Evolutionary conservation across 345 rosid species (phyloP).

Genomic region (Eucalyptus leucophloia): DNA sequence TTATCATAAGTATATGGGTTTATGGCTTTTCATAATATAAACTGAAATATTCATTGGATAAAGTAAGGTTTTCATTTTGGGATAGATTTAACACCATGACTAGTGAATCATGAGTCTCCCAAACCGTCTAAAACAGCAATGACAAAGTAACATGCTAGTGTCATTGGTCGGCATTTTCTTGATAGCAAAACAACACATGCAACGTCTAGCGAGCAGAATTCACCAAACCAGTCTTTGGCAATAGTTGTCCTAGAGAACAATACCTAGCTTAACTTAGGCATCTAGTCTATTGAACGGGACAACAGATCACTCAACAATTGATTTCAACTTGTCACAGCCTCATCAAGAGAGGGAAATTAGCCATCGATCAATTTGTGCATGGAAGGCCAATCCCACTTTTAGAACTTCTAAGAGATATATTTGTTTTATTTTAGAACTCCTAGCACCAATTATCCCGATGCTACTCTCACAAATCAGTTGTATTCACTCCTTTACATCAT

Average conservation of each 20-base stretch:
- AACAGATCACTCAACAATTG: too few species aligned
- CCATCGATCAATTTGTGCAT: neutral
- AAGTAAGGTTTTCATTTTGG: neutral
- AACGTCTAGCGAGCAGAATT: too few species aligned
- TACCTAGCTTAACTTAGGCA: too few species aligned
- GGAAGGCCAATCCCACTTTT: neutral
- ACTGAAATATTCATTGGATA: neutral
- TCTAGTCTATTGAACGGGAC: fast-evolving
- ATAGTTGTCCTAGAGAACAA: too few species aligned
- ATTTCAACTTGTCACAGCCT: neutral
- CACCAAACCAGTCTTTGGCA: too few species aligned
- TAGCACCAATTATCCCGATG: fast-evolving
- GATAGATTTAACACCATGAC: neutral
- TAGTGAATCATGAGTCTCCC: neutral
- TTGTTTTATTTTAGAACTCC: neutral
- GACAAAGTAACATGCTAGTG: too few species aligned
- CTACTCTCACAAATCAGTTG: fast-evolving
- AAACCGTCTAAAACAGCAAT: neutral
- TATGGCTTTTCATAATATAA: too few species aligned
- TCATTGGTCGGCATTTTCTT: too few species aligned
- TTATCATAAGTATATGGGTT: too few species aligned
- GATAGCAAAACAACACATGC: fast-evolving
- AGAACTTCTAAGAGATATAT: too few species aligned
- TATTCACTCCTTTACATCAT: too few species aligned
- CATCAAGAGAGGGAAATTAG: neutral